Evolutionary conservation across 2,329 filamentous ascomycete genomes (phyloP), one percentile per base, ranked within the genome.

Genomic region (Paraphoma chrysanthemicola): DNA sequence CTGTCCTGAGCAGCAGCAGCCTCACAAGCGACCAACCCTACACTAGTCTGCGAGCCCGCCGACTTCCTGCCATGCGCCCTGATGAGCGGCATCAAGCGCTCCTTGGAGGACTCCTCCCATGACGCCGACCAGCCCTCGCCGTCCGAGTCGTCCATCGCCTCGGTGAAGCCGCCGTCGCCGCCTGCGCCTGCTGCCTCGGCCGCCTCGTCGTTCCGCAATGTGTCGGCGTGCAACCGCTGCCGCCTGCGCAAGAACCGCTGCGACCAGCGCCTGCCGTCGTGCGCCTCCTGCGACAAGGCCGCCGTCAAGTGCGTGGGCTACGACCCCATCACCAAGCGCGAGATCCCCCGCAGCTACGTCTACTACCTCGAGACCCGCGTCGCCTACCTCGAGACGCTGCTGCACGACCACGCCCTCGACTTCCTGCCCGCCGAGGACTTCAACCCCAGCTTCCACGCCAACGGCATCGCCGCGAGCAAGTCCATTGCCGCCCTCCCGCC

Each of bases 251-350:
- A 98, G 82, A 98, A 97, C 75, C 86, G 93, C 51, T 98, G 94
- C 78, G 94, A 98, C 78, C 94, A 97, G 83, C 89, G 90, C 63
- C 84, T 98, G 59, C 94, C 94, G 8, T 92, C 91, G 68, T 98
- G 94, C 76, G 89, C 91, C 42, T 92, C 91, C 66, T 98, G 94
- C 78, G 92, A 93, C 75, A 97, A 97, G 80, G 93, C 91, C n/a
- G 86, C 86, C 56, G 91, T 96, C 44, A 89, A 91, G 64, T 98
- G 95, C 76, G 92, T 97, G 48, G 94, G 94, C 60, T 97, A 97
- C 77, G 94, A 98, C 74, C 93, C 94, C 33, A 97, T 97, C 71
- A 96, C 92, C 23, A 97, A 97, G 83, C 89, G 91, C 72, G 93
- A 97, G 79, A 97, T 98, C 56, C 94, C 94, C 48, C 86, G 93